A percentile compares a stretch with the other conserved stretches of the same genome.
Conservation (phyloP, 1,284 basidiomycete genomes). For the Cryptococcus amylolentus region DNA sequence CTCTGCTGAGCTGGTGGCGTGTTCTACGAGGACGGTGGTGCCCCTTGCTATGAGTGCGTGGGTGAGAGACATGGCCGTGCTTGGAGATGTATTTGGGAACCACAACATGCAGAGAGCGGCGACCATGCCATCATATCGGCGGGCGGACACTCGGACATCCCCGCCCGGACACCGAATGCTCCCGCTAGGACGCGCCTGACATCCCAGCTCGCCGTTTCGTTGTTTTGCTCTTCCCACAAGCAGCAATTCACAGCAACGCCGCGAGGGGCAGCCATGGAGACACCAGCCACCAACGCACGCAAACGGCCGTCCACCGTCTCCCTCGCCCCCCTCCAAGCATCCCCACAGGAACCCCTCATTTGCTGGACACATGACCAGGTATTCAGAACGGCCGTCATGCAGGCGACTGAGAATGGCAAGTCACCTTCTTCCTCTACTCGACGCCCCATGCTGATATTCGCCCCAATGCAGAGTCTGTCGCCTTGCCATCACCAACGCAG, state of each 20-base stretch:
- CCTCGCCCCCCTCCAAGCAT: background rate
- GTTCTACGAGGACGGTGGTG: conserved; percentile 73
- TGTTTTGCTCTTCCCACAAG: background rate
- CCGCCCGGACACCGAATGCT: background rate
- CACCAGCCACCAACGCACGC: conserved; percentile 18
- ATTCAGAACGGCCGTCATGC: conserved; percentile 14
- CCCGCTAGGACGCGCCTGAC: conserved; percentile 6
- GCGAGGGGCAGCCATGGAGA: conserved; percentile 10
- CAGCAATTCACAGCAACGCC: background rate
- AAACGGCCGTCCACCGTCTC: conserved; percentile 13
- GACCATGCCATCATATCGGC: background rate
- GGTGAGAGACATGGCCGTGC: conserved; percentile 54
- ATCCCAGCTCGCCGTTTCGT: background rate
- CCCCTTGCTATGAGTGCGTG: conserved; percentile 84
- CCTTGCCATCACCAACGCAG: conserved; percentile 25
- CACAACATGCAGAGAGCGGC: background rate
- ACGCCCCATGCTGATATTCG: background rate
- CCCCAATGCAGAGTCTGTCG: conserved; percentile 5
- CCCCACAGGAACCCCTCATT: conserved; percentile 11
- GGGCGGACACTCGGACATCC: no score
- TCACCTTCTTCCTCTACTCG: background rate
- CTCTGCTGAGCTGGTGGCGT: conserved; percentile 70
- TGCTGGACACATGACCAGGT: conserved; percentile 23
- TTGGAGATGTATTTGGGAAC: background rate
- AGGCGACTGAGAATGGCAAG: conserved; percentile 20